Percentiles rank a stretch among this genome's conserved stretches.
Evolutionary conservation across 352 stramenopile species (phyloP).

Genomic region (Globisporangium nunn): DNA sequence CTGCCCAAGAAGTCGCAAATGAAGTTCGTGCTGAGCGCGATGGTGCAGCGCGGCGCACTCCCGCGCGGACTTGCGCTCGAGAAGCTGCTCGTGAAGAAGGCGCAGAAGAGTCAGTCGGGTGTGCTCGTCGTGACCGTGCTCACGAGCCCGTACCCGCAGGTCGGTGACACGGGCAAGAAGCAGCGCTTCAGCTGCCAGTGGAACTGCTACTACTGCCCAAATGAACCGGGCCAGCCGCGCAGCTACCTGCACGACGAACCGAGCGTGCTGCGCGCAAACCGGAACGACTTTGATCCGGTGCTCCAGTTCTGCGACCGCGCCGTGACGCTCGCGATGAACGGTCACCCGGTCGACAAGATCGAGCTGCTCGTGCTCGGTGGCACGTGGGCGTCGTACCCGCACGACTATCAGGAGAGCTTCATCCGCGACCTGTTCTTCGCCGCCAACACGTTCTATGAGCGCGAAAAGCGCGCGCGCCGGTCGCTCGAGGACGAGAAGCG

Average conservation of each 20-base stretch:
- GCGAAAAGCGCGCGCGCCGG: constrained; percentile 50
- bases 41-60: constrained; percentile 59
- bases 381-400: constrained; percentile 90
- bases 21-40: constrained; percentile 76
- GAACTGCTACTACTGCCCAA: constrained; percentile 95
- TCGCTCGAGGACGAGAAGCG: constrained; percentile 86
- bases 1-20: constrained; percentile 89
- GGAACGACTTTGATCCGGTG: constrained; percentile 89
- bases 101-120: constrained; percentile 85
- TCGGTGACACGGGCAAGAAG: constrained; percentile 61
- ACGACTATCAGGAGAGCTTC: constrained; percentile 88
- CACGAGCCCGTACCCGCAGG: constrained; percentile 85
- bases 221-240: constrained; percentile 87
- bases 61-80: constrained; percentile 50
- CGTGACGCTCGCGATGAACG: constrained; percentile 89
- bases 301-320: constrained; percentile 89
- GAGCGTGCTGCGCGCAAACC: constrained; percentile 88
- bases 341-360: constrained; percentile 91
- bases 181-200: constrained; percentile 92
- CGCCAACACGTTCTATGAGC: constrained; percentile 88
- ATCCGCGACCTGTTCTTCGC: constrained; percentile 91
- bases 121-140: constrained; percentile 91
- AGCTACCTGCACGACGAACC: constrained; percentile 93
- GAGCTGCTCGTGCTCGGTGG: constrained; percentile 88
- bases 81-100: constrained; percentile 85